These are phyloP conservation scores for Plasmodium berghei DNA, from an alignment of 169 alveolate species.

Conservation along the genomic window DNA sequence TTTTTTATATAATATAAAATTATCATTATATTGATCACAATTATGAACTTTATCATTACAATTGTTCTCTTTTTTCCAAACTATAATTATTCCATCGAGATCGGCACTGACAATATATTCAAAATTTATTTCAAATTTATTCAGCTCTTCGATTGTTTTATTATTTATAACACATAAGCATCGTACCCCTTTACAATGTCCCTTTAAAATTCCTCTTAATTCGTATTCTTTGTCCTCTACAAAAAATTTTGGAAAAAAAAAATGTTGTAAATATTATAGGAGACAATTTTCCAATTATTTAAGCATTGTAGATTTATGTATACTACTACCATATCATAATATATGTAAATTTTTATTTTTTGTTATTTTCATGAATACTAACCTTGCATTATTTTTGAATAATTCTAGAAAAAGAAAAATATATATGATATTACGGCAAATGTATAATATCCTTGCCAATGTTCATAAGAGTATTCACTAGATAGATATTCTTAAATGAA, in stretches of 20 bases:
- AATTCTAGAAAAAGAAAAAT: too few relatives aligned
- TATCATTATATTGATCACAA: conserved; percentile 2
- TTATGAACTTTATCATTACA: background rate
- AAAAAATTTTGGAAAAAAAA: background rate
- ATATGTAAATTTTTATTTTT: too few relatives aligned
- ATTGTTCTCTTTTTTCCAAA: conserved; percentile 20
- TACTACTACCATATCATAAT: too few relatives aligned
- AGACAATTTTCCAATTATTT: too few relatives aligned
- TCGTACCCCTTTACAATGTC: conserved; percentile 61
- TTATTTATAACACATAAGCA: conserved; percentile 29
- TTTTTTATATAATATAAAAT: conserved; percentile 34
- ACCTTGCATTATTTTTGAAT: too few relatives aligned
- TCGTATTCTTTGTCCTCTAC: conserved; percentile 29
- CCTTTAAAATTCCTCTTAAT: conserved; percentile 31
- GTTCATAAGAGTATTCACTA: too few relatives aligned
- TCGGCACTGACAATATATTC: conserved; percentile 64
- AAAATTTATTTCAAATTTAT: conserved; percentile 14
- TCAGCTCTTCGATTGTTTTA: conserved; percentile 10
- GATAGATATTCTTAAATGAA: too few relatives aligned
- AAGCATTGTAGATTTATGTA: too few relatives aligned
- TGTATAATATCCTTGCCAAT: too few relatives aligned
- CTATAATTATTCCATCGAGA: conserved; percentile 33
- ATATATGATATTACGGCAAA: too few relatives aligned
- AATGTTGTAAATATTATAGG: background rate
- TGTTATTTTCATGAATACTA: too few relatives aligned